These are phyloP conservation scores for Phycomyces blakesleeanus DNA, from an alignment of 192 early-diverging fungal species.

Conservation along the genomic window DNA sequence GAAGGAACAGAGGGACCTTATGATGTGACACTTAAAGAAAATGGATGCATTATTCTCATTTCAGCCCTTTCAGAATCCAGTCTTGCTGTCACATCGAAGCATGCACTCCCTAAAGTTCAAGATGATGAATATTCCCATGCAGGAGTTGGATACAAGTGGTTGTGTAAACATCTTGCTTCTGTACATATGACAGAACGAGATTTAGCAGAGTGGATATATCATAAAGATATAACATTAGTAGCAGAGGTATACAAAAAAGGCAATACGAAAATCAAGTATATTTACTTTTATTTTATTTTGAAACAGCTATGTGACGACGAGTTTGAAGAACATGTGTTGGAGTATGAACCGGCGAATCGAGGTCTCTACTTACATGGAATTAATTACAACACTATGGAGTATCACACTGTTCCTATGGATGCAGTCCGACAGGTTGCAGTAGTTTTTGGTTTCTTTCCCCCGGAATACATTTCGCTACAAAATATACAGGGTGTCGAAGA, in stretches of 20 bases:
- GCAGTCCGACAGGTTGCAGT: conserved; percentile 60
- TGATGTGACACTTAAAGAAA: conserved; percentile 90
- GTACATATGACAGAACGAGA: conserved; percentile 56
- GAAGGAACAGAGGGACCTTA: conserved; percentile 73
- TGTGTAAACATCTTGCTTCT: conserved; percentile 55
- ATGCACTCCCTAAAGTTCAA: conserved; percentile 50
- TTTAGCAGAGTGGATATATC: conserved; percentile 65
- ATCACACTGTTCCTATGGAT: conserved; percentile 65
- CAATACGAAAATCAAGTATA: not conserved
- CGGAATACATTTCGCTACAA: conserved; percentile 51
- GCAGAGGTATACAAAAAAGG: conserved; percentile 55
- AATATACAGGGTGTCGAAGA: conserved; percentile 57
- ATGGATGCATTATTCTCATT: conserved; percentile 91
- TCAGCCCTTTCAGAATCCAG: conserved; percentile 55
- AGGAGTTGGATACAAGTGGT: conserved; percentile 64
- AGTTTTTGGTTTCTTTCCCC: conserved; percentile 66
- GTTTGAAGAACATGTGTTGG: conserved; percentile 92
- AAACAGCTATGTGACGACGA: conserved; percentile 83
- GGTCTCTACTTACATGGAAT: conserved; percentile 91
- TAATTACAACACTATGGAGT: conserved; percentile 70
- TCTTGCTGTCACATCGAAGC: conserved; percentile 85
- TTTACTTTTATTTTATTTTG: conserved; percentile 7
- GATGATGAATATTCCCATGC: conserved; percentile 42
- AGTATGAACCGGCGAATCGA: conserved; percentile 67
- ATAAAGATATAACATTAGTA: conserved; percentile 76